Conservation (phyloP, 208 protist genomes). For the Leishmania martiniquensis region DNA sequence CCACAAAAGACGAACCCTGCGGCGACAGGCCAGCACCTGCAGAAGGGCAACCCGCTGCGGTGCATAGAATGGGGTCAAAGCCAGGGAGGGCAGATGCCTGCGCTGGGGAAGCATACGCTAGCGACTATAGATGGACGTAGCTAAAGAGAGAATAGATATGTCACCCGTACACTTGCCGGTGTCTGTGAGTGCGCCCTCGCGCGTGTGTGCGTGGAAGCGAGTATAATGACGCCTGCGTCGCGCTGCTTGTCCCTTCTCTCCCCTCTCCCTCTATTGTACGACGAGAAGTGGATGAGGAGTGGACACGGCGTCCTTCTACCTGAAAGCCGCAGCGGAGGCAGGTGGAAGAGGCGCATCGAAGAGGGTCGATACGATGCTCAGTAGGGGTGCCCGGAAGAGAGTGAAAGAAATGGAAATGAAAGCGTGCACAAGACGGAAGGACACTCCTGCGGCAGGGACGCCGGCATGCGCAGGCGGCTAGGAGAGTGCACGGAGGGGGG, state of each 20-base stretch:
- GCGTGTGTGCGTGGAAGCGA: neutral
- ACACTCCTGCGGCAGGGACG: neutral
- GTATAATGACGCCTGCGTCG: too few relatives aligned
- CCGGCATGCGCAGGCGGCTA: neutral
- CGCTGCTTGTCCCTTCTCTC: too few relatives aligned
- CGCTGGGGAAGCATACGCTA: neutral
- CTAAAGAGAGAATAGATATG: neutral
- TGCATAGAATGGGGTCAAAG: neutral
- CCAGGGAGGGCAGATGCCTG: neutral
- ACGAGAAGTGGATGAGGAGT: too few relatives aligned
- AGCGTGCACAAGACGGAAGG: neutral
- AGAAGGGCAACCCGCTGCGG: neutral
- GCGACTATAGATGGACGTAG: neutral
- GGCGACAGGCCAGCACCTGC: neutral
- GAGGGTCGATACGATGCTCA: neutral
- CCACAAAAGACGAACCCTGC: too few relatives aligned
- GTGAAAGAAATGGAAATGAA: neutral
- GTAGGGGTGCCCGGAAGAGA: neutral
- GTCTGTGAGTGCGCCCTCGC: neutral
- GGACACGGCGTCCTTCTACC: too few relatives aligned
- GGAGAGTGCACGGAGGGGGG: neutral
- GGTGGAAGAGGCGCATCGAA: neutral
- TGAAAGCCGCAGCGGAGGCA: neutral
- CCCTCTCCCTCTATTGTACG: too few relatives aligned
- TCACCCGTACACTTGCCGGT: neutral